These are phyloP conservation scores for Wickerhamomyces pijperi DNA, from an alignment of 805 yeast genomes.

Conservation along the genomic window DNA sequence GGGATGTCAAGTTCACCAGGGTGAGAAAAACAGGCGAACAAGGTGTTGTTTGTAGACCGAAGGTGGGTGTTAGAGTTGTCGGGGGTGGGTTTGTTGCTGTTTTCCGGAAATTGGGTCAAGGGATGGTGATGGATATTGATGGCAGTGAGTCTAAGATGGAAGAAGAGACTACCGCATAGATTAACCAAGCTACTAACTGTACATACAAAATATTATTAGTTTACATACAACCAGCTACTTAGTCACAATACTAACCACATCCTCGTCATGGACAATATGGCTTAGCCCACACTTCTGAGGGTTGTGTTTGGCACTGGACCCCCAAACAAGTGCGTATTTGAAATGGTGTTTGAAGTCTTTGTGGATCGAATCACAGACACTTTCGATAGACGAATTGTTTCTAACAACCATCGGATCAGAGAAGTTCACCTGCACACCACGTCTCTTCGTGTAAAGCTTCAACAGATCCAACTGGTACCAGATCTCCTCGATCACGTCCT, in stretches of 20 bases:
- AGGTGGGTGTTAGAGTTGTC: constrained; percentile 32
- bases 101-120: constrained; percentile 21
- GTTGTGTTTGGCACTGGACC: constrained; percentile 85
- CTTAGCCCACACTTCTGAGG: constrained; percentile 93
- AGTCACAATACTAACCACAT: constrained; percentile 83
- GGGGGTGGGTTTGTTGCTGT: constrained; percentile 43
- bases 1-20: constrained; percentile 33
- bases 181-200: too few relatives aligned
- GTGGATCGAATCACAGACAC: constrained; percentile 85
- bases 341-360: constrained; percentile 86
- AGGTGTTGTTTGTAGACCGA: constrained; percentile 37
- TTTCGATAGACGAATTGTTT: constrained; percentile 64
- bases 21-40: constrained; percentile 29
- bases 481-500: constrained; percentile 82
- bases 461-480: constrained; percentile 80
- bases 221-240: constrained; percentile 31
- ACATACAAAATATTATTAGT: too few relatives aligned
- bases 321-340: constrained; percentile 95
- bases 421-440: constrained; percentile 76
- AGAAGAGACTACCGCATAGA: too few relatives aligned
- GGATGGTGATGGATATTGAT: background rate
- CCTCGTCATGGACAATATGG: constrained; percentile 83
- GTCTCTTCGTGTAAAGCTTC: constrained; percentile 78
- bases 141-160: background rate
- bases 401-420: constrained; percentile 88